Evolutionary conservation across 2,329 filamentous ascomycete species (phyloP).

Genomic region (Stagonosporopsis vannaccii): DNA sequence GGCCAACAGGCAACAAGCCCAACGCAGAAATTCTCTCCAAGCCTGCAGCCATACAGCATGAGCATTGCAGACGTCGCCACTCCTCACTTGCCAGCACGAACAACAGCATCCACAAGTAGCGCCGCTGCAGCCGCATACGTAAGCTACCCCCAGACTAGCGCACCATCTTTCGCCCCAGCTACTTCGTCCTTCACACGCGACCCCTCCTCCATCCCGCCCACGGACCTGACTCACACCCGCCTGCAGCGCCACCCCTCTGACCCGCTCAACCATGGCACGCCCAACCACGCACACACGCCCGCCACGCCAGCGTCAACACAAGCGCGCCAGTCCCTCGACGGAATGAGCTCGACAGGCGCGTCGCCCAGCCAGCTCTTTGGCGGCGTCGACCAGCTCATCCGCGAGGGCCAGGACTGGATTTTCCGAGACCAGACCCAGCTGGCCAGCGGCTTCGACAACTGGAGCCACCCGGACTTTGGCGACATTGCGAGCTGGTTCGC

Average conservation of each 20-base stretch:
- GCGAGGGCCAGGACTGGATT: conserved; percentile 69
- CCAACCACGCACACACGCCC: conserved; percentile 14
- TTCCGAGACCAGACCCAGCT: conserved; percentile 68
- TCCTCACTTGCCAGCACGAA: conserved; percentile 17
- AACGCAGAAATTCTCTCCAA: conserved; percentile 32
- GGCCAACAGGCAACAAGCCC: conserved; percentile 30
- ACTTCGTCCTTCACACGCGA: conserved; percentile 37
- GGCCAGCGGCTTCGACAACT: conserved; percentile 69
- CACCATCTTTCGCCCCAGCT: conserved; percentile 24
- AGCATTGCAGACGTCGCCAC: conserved; percentile 34
- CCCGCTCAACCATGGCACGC: conserved; percentile 29
- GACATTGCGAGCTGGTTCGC: conserved; percentile 44
- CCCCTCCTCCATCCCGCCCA: conserved; percentile 42
- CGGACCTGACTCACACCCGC: conserved; percentile 41
- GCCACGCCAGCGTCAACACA: conserved; percentile 34
- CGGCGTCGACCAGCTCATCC: conserved; percentile 66
- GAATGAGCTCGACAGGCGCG: conserved; percentile 38
- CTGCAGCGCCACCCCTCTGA: conserved; percentile 35
- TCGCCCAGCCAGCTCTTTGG: conserved; percentile 64
- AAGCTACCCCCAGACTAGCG: conserved; percentile 6
- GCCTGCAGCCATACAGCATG: conserved; percentile 42
- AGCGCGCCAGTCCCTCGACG: conserved; percentile 38
- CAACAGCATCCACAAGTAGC: conserved; percentile 20
- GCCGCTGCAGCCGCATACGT: conserved; percentile 17
- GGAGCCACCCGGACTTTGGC: conserved; percentile 51